These are phyloP conservation scores for Euphorbia neoarborescens DNA, from an alignment of 441 rosid species.

Conservation along the genomic window DNA sequence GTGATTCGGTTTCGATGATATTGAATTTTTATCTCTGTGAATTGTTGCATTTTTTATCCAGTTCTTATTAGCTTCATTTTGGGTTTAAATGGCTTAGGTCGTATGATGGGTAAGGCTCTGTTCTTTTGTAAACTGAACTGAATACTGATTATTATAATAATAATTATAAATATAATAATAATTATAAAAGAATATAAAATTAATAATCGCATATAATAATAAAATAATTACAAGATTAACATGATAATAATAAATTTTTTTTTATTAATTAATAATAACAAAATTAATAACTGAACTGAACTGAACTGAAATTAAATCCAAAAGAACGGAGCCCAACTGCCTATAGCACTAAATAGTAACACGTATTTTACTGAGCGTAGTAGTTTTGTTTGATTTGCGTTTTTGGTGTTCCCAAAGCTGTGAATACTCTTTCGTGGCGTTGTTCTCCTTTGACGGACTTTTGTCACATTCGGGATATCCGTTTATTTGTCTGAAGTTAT, in stretches of 20 bases:
- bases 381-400: background rate
- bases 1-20: background rate
- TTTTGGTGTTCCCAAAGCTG: background rate
- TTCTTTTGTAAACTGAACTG: too few species aligned
- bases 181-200: too few species aligned
- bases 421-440: background rate
- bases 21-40: background rate
- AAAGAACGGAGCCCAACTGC: too few species aligned
- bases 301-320: too few species aligned
- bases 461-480: background rate
- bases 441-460: too few species aligned
- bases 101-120: background rate
- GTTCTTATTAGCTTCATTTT: background rate
- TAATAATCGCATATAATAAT: too few species aligned
- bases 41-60: background rate
- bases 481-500: background rate
- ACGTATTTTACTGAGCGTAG: background rate
- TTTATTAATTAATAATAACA: too few species aligned
- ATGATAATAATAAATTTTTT: too few species aligned
- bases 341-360: background rate
- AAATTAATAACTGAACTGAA: too few species aligned
- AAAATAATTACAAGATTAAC: too few species aligned
- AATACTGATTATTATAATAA: too few species aligned
- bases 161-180: too few species aligned
- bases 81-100: background rate